Conservation (phyloP, 192 early-diverging fungal species). For the Backusella morwellensis region DNA sequence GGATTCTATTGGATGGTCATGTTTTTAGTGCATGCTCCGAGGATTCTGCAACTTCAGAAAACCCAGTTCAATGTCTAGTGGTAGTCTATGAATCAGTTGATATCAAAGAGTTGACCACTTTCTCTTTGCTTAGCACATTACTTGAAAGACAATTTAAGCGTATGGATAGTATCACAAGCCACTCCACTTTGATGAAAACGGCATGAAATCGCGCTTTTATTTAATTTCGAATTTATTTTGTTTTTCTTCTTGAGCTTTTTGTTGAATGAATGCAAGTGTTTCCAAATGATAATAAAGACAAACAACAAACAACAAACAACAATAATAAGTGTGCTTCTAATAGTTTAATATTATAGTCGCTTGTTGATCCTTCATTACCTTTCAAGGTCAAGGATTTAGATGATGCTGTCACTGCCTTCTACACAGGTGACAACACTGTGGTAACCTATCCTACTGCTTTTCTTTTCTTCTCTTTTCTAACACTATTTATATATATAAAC, state of each 20-base stretch:
- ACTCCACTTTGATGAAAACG: too few species aligned
- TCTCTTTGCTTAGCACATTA: too few species aligned
- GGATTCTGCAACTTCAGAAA: too few species aligned
- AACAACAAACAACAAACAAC: not conserved
- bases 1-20: too few species aligned
- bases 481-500: not conserved
- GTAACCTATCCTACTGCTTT: not conserved
- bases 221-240: too few species aligned
- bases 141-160: too few species aligned
- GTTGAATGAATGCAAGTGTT: not conserved
- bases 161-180: too few species aligned
- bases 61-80: too few species aligned
- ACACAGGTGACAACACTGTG: slow-evolving; percentile 12
- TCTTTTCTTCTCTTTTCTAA: not conserved
- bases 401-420: slow-evolving; percentile 22
- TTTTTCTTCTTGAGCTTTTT: not conserved
- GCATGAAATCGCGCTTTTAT: too few species aligned
- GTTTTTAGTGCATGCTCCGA: too few species aligned
- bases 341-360: slow-evolving; percentile 2
- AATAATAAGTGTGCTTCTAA: not conserved
- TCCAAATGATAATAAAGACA: not conserved
- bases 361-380: not conserved
- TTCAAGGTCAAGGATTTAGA: slow-evolving; percentile 19
- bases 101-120: too few species aligned
- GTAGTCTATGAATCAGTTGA: too few species aligned